A percentile compares a stretch with the other conserved stretches of the same genome.
These are phyloP conservation scores for Phytophthora ramorum DNA, from an alignment of 352 stramenopile genomes.

Conservation along the genomic window DNA sequence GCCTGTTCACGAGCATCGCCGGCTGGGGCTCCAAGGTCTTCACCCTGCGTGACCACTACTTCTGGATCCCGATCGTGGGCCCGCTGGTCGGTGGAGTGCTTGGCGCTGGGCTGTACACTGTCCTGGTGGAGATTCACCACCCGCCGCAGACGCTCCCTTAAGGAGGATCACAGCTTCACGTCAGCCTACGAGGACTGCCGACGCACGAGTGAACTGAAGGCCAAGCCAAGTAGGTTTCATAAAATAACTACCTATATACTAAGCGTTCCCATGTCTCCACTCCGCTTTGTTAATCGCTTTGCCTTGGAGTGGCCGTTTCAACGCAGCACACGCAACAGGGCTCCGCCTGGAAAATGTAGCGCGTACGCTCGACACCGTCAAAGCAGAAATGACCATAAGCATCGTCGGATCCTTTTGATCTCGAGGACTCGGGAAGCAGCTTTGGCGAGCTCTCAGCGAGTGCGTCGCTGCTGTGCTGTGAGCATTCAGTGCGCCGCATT, in stretches of 20 bases:
- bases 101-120: slow-evolving; percentile 17
- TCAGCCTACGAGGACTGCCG: not conserved
- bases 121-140: slow-evolving; percentile 21
- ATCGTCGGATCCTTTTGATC: slow-evolving; percentile 14
- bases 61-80: slow-evolving; percentile 25
- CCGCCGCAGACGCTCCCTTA: slow-evolving; percentile 21
- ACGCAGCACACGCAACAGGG: too few relatives aligned
- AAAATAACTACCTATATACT: slow-evolving; percentile 33
- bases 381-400: slow-evolving; percentile 11
- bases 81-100: slow-evolving; percentile 14
- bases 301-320: not conserved
- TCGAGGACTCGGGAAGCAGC: not conserved
- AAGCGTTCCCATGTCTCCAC: slow-evolving; percentile 15
- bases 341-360: not conserved
- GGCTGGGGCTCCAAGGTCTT: slow-evolving; percentile 29
- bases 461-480: slow-evolving; percentile 4
- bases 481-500: slow-evolving; percentile 7
- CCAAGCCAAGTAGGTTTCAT: slow-evolving; percentile 26
- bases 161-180: too few relatives aligned
- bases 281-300: not conserved
- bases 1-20: slow-evolving; percentile 16
- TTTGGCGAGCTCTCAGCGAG: not conserved
- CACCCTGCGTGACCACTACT: slow-evolving; percentile 15
- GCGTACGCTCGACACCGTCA: slow-evolving; percentile 5
- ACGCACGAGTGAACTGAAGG: not conserved